Base-by-base conservation (phyloP, 768 basidiomycete species). In the Macrocybe gigantea region DNA sequence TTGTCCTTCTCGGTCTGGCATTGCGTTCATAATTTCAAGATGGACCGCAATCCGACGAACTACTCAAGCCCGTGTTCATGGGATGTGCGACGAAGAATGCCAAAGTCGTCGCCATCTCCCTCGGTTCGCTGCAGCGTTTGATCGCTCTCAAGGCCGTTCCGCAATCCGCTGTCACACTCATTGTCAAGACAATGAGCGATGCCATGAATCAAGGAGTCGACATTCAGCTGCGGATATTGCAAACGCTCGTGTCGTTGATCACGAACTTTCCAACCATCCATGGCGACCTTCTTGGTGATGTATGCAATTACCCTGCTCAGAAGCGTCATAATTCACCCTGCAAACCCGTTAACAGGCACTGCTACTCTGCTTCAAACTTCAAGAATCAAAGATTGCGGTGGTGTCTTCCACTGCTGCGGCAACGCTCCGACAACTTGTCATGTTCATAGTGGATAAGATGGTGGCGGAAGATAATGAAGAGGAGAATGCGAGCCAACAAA, bases 381-480 rank as follows among this genome's bases (percentile, higher is more conserved):
- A 97, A 64, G 96, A 97, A 50, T 94, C 92, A 0, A 83, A 90
- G 53, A 96, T 94, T 15, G 88, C 93, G 0, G 95, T 98, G 22
- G 95, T 99, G 6, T 95, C 93, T 2, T 94, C 92, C 0, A 98
- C 96, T 3, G 95, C 95, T 1, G 94, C 94, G 2, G 96, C 96
- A 0, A 97, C 94, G 0, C 77, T 97, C 4, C 85, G 94, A 2
- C 95, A 98, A 61, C 75, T 97, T 1, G 91, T 98, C 39, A 97
- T 99, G 94, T 90, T 97, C 55, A 85, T 97, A 12, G 89, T 97
- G 38, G 96, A 99, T 67, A 93, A 95, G 61, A 88, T 97, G 64
- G 80, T 84, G 1, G 75, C 79, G 12, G 90, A 93, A 60, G 88
- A 93, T 61, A 68, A 71, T 5, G 64, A 63, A 11, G 76, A 73